Conservation (phyloP, 2,329 filamentous ascomycete species). For the Aspergillus pseudoviridinutans region DNA sequence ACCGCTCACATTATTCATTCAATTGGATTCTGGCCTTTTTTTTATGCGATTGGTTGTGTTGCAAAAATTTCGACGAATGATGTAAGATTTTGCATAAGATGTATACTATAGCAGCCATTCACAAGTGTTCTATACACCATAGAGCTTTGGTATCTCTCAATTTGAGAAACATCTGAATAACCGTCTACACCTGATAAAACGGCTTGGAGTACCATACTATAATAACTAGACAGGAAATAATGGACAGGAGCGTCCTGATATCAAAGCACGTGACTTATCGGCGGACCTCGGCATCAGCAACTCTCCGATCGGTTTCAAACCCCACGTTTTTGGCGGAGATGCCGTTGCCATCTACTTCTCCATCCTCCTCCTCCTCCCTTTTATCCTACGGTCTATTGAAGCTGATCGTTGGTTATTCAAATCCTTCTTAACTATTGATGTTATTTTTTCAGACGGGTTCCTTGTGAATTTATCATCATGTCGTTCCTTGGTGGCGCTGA, state of each 20-base stretch:
- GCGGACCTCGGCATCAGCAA: constrained; percentile 19
- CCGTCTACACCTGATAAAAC: background rate
- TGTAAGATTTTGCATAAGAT: background rate
- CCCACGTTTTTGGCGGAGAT: constrained; percentile 21
- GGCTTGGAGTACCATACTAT: too few species aligned
- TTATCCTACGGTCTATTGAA: background rate
- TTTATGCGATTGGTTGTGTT: background rate
- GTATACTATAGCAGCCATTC: background rate
- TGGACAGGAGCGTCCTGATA: background rate
- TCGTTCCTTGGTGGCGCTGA: constrained; percentile 94
- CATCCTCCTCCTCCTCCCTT: constrained; percentile 1
- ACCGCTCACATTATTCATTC: background rate
- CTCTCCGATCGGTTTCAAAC: constrained; percentile 18
- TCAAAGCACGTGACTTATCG: constrained; percentile 16
- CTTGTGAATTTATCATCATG: constrained; percentile 53
- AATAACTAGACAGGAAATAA: background rate
- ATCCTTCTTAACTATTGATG: background rate
- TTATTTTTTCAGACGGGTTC: background rate
- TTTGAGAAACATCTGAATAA: background rate
- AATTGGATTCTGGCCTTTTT: background rate
- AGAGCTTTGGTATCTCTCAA: background rate
- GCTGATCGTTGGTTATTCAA: background rate
- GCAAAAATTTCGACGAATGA: background rate
- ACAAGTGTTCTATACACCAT: background rate
- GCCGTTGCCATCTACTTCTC: background rate